These are phyloP conservation scores for Anthracocystis setariae DNA, from an alignment of 1,284 basidiomycete species.

Conservation along the genomic window DNA sequence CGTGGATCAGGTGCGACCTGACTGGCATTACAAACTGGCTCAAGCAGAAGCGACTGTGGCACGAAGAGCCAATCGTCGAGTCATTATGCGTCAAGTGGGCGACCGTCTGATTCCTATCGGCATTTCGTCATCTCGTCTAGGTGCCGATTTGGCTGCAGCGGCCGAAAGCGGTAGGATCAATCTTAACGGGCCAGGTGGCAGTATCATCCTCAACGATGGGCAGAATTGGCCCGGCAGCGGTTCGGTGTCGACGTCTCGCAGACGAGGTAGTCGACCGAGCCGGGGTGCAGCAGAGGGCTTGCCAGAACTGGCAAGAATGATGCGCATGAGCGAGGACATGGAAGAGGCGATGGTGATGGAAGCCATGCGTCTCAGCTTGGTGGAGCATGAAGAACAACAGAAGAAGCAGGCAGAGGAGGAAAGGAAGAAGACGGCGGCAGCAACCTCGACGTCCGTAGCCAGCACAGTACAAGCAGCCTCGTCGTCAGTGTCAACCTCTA, in stretches of 20 bases:
- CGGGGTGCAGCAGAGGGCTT: conserved; percentile 28
- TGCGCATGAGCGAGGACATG: conserved; percentile 82
- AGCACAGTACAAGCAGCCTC: conserved; percentile 1
- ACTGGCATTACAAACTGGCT: conserved; percentile 61
- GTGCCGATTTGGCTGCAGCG: conserved; percentile 58
- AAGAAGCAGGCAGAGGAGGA: conserved; percentile 65
- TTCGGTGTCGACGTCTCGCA: conserved; percentile 26
- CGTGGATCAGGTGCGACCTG: conserved; percentile 62
- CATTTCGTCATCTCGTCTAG: conserved; percentile 75
- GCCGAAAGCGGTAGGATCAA: conserved; percentile 51
- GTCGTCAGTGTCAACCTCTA: neutral
- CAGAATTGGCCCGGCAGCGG: conserved; percentile 43
- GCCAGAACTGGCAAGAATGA: conserved; percentile 81
- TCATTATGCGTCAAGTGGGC: conserved; percentile 98
- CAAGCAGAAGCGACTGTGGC: conserved; percentile 57
- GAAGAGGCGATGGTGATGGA: conserved; percentile 99
- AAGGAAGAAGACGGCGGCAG: conserved; percentile 26
- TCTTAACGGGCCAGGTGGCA: conserved; percentile 62
- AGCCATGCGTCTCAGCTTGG: conserved; percentile 91
- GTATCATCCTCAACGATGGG: conserved; percentile 63
- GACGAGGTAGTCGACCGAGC: conserved; percentile 44
- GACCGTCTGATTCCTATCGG: conserved; percentile 96
- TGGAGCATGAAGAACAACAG: conserved; percentile 79
- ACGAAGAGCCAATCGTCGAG: conserved; percentile 81
- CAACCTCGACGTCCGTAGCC: conserved; percentile 2